Conservation (phyloP, 164 flowering plant species). For the Paratinospora sagittata region DNA sequence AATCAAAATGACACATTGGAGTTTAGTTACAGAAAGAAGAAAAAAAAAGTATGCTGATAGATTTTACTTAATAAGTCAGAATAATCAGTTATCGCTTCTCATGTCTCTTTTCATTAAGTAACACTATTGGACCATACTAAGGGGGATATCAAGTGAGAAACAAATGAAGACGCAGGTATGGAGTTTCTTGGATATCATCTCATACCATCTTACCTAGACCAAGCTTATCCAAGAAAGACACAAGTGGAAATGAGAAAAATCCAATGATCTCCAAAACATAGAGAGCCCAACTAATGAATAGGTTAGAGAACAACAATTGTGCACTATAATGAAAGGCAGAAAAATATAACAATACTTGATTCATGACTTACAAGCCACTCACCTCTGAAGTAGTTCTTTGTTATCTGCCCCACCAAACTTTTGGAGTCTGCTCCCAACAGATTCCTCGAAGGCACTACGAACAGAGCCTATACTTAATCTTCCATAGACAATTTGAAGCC, state of each 20-base stretch:
- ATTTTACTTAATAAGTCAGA: not conserved
- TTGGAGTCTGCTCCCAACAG: slow-evolving; percentile 77
- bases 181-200: too few relatives aligned
- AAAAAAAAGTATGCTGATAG: not conserved
- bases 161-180: too few relatives aligned
- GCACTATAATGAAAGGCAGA: not conserved
- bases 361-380: not conserved
- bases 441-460: slow-evolving; percentile 88
- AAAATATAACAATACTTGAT: not conserved
- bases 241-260: not conserved
- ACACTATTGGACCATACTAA: not conserved
- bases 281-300: not conserved
- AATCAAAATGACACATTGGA: slow-evolving; percentile 2
- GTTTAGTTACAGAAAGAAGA: not conserved
- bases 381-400: slow-evolving; percentile 85
- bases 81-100: not conserved
- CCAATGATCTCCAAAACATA: not conserved
- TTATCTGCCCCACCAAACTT: slow-evolving; percentile 77
- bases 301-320: not conserved
- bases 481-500: slow-evolving; percentile 85
- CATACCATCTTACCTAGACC: too few relatives aligned
- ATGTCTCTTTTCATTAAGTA: not conserved
- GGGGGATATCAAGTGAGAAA: too few relatives aligned
- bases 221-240: too few relatives aligned
- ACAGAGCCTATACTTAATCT: slow-evolving; percentile 80